phyloP scores from a whole-genome alignment of 441 rosid genomes.

The Populus trichocarpa region DNA sequence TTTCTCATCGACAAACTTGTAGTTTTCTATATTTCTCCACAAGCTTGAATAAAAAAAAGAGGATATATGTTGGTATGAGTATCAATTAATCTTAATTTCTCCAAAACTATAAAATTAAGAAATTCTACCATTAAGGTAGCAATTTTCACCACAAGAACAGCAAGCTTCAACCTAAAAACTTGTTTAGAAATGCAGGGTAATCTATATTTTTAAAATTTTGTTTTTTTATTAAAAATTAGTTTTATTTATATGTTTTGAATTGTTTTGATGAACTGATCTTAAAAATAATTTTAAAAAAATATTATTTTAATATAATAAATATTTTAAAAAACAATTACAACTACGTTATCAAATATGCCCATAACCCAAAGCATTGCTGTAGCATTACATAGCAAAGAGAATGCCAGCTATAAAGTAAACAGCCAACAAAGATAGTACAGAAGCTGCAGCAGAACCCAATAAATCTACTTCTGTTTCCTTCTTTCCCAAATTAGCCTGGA shows the following conservation, averaged over 20 bases:
- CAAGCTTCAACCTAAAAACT: too few species aligned
- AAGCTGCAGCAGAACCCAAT: not conserved
- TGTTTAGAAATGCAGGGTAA: too few species aligned
- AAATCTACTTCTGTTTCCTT: not conserved
- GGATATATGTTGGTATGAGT: not conserved
- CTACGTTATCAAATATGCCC: too few species aligned
- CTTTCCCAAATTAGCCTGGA: not conserved
- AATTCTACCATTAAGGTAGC: not conserved
- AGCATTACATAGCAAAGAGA: not conserved
- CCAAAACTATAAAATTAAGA: not conserved
- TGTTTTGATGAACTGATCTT: too few species aligned
- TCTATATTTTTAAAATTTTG: too few species aligned
- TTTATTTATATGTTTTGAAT: too few species aligned
- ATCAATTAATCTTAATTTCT: not conserved
- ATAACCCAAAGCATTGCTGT: not conserved
- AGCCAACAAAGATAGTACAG: not conserved
- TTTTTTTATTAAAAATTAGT: too few species aligned
- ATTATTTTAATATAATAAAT: too few species aligned
- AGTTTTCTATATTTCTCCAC: too few species aligned
- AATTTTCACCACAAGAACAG: not conserved
- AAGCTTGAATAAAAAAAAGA: not conserved
- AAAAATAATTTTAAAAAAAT: too few species aligned
- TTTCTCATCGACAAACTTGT: too few species aligned
- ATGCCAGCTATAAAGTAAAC: conserved; percentile 1
- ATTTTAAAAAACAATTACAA: too few species aligned